Evolutionary conservation across 805 yeast species (phyloP).

Genomic region (Metschnikowia cubensis): DNA sequence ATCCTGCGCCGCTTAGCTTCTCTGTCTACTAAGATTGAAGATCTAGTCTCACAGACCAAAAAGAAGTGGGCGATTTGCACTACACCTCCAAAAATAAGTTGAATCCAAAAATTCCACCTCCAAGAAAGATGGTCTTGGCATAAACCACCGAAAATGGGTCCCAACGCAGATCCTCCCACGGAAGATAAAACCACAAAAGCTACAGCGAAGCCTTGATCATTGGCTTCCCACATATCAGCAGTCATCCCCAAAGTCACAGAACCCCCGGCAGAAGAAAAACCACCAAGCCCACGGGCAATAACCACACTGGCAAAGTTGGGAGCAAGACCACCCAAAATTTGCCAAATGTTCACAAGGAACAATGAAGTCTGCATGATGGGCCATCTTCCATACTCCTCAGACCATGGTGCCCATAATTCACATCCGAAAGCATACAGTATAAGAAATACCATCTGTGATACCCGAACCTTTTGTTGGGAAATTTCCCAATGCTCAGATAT

Average conservation of each 20-base stretch:
- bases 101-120: slow-evolving; percentile 31
- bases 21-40: slow-evolving; percentile 30
- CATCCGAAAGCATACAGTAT: slow-evolving; percentile 32
- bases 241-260: slow-evolving; percentile 33
- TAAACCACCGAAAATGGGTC: slow-evolving; percentile 29
- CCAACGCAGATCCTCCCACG: slow-evolving; percentile 29
- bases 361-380: slow-evolving; percentile 30
- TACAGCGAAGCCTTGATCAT: slow-evolving; percentile 30
- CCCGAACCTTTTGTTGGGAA: slow-evolving; percentile 22
- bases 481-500: slow-evolving; percentile 23
- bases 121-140: slow-evolving; percentile 19
- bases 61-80: slow-evolving; percentile 32
- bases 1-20: slow-evolving; percentile 36
- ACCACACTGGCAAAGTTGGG: slow-evolving; percentile 26
- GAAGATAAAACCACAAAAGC: slow-evolving; percentile 31
- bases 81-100: slow-evolving; percentile 33
- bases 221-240: slow-evolving; percentile 33
- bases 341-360: slow-evolving; percentile 31
- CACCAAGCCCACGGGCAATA: slow-evolving; percentile 27
- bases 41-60: slow-evolving; percentile 33
- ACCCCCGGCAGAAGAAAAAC: slow-evolving; percentile 32
- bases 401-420: slow-evolving; percentile 36
- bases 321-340: slow-evolving; percentile 28
- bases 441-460: slow-evolving; percentile 28
- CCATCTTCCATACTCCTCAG: slow-evolving; percentile 34